Conservation (phyloP, 345 rosid genomes). For the Rhizophora apiculata region DNA sequence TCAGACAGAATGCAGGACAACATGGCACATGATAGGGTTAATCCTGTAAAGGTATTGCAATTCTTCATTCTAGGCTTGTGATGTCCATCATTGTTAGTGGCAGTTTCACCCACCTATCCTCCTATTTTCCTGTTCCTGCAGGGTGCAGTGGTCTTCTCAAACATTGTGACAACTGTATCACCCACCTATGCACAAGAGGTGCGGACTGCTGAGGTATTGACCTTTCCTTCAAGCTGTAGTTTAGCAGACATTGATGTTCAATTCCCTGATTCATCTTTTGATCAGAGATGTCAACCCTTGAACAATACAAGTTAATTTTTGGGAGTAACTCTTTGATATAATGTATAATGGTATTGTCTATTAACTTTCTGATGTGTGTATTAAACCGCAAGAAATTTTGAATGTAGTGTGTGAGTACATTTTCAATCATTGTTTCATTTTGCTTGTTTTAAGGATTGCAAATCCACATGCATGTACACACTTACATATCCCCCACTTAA, state of each 20-base stretch:
- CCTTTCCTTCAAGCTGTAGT: slow-evolving; percentile 7
- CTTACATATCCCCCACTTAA: too few relatives aligned
- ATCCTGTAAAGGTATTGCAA: slow-evolving; percentile 71
- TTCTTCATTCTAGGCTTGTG: slow-evolving; percentile 2
- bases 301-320: too few relatives aligned
- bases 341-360: too few relatives aligned
- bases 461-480: too few relatives aligned
- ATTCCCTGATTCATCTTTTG: too few relatives aligned
- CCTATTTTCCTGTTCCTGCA: slow-evolving; percentile 29
- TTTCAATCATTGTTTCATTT: too few relatives aligned
- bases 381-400: too few relatives aligned
- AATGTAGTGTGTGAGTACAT: too few relatives aligned
- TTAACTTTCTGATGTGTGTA: too few relatives aligned
- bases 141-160: slow-evolving; percentile 97
- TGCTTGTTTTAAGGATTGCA: too few relatives aligned
- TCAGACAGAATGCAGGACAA: slow-evolving; percentile 98
- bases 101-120: slow-evolving; percentile 8
- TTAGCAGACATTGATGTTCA: not conserved
- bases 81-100: not conserved
- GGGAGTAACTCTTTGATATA: too few relatives aligned
- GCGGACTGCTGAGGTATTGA: slow-evolving; percentile 77
- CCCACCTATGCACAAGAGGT: slow-evolving; percentile 97
- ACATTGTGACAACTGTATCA: slow-evolving; percentile 94
- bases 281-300: too few relatives aligned
- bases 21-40: slow-evolving; percentile 66